phyloP scores from a whole-genome alignment of 257 asterid genomes.

The Gentiana straminea region DNA sequence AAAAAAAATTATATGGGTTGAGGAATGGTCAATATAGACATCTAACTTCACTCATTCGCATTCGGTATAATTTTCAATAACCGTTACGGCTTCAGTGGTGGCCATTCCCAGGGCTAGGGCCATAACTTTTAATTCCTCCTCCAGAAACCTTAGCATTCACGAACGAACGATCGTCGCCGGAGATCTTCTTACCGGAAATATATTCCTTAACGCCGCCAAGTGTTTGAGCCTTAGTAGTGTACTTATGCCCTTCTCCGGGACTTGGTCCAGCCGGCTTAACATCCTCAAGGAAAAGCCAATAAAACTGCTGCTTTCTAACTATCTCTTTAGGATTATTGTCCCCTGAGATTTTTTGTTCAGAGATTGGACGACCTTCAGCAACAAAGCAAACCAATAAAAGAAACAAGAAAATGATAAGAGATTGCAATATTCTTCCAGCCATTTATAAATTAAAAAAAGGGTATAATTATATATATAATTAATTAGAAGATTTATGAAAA shows the following conservation, averaged over 20 bases:
- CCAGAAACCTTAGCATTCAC: not conserved
- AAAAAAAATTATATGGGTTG: no score
- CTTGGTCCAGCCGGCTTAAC: conserved; percentile 12
- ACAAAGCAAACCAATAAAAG: not conserved
- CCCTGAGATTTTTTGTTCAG: not conserved
- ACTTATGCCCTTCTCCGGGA: conserved; percentile 4
- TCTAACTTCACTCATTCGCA: no score
- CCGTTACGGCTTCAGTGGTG: not conserved
- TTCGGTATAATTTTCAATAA: no score
- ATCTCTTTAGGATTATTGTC: not conserved
- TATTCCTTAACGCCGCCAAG: conserved; percentile 4
- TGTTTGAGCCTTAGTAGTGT: not conserved
- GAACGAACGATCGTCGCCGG: not conserved
- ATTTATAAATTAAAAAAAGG: not conserved
- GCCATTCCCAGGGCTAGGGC: conserved; percentile 11
- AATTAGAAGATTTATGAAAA: no score
- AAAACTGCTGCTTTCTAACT: no score
- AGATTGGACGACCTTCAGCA: conserved; percentile 1
- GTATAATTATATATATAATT: no score
- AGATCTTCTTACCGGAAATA: not conserved
- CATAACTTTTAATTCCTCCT: conserved; percentile 7
- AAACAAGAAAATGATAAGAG: not conserved
- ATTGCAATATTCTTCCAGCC: not conserved
- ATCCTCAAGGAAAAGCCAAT: conserved; percentile 1
- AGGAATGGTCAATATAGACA: no score